These are phyloP conservation scores for Chalciporus pseudorubinellus DNA, from an alignment of 768 basidiomycete species.

Conservation along the genomic window DNA sequence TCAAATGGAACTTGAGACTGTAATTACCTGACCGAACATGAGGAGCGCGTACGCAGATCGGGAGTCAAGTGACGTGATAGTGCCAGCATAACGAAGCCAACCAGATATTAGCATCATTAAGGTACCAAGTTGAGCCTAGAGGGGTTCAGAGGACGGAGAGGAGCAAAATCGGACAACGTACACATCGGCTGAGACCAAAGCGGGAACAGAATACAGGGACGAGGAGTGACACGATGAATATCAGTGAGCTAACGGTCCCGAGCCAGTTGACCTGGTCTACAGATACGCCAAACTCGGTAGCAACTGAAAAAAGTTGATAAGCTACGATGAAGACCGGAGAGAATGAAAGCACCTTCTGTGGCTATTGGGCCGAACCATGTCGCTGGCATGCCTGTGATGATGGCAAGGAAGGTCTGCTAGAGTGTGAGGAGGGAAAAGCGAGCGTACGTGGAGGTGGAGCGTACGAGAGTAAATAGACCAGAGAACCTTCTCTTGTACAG, in stretches of 20 bases:
- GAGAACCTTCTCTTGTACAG: too few relatives aligned
- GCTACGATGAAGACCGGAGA: background rate
- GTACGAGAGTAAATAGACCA: too few relatives aligned
- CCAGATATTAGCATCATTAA: constrained; percentile 54
- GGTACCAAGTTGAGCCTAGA: constrained; percentile 63
- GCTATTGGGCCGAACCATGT: constrained; percentile 87
- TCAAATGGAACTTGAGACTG: background rate
- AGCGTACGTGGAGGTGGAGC: too few relatives aligned
- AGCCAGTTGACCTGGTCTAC: constrained; percentile 80
- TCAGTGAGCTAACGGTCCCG: constrained; percentile 59
- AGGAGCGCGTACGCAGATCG: constrained; percentile 61
- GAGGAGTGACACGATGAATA: constrained; percentile 58
- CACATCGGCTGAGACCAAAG: constrained; percentile 62
- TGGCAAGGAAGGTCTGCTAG: too few relatives aligned
- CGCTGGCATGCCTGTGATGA: constrained; percentile 64
- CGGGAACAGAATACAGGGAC: constrained; percentile 56
- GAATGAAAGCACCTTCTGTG: constrained; percentile 47
- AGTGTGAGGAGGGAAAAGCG: too few relatives aligned
- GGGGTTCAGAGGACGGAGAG: background rate
- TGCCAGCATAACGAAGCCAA: constrained; percentile 81
- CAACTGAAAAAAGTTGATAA: constrained; percentile 39
- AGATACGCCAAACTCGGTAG: constrained; percentile 62
- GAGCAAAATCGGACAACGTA: constrained; percentile 33
- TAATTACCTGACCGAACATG: constrained; percentile 63
- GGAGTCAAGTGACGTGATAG: constrained; percentile 48